phyloP scores from a whole-genome alignment of 2,329 filamentous ascomycete species.

The Calonectria leucothoes region DNA sequence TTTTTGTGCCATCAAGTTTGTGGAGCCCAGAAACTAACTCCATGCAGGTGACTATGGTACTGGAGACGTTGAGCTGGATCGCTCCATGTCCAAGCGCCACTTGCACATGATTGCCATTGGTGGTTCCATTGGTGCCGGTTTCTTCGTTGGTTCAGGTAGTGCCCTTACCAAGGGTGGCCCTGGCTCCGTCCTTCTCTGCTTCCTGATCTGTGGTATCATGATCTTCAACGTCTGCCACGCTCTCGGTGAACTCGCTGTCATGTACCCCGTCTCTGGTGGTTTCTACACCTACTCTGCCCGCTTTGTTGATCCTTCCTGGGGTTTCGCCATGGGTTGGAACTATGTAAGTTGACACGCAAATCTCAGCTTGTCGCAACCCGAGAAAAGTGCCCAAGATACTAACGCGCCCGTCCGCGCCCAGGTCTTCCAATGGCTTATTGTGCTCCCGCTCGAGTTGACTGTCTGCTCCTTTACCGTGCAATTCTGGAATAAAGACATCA shows the following conservation, averaged over 20 bases:
- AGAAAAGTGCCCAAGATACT: no score
- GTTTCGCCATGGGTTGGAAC: conserved; percentile 63
- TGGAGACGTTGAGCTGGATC: conserved; percentile 51
- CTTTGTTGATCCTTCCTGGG: conserved; percentile 72
- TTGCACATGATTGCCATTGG: conserved; percentile 73
- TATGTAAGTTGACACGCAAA: conserved; percentile 37
- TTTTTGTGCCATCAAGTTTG: not conserved
- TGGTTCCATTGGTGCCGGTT: conserved; percentile 71
- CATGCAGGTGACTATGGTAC: conserved; percentile 38
- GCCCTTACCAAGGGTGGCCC: conserved; percentile 65
- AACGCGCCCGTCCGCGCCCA: not conserved
- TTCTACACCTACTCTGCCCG: conserved; percentile 72
- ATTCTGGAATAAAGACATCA: conserved; percentile 62
- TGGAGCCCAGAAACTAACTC: conserved; percentile 18
- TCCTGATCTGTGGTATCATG: conserved; percentile 69
- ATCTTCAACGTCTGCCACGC: conserved; percentile 72
- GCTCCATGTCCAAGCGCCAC: conserved; percentile 66
- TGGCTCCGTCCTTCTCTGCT: conserved; percentile 60
- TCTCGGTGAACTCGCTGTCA: conserved; percentile 70
- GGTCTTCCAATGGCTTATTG: conserved; percentile 62
- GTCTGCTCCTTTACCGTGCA: conserved; percentile 62
- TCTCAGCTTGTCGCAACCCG: no score
- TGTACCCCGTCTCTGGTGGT: conserved; percentile 72
- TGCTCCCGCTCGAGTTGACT: conserved; percentile 62
- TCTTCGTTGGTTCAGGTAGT: conserved; percentile 70